phyloP scores from a whole-genome alignment of 1,284 basidiomycete species.

The Trametes sp. region DNA sequence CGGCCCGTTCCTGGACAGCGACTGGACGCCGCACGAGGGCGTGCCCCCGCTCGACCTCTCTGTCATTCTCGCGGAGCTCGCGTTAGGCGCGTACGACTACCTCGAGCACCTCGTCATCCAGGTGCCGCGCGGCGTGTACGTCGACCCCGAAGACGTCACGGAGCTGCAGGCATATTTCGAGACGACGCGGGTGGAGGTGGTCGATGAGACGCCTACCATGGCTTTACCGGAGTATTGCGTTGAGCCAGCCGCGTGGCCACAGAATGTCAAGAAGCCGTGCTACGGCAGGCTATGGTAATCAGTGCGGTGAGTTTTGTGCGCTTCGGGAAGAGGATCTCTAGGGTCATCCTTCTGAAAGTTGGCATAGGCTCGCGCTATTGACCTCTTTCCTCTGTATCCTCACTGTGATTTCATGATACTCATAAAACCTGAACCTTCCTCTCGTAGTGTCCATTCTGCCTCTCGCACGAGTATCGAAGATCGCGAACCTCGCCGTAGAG shows the following conservation, averaged over 20 bases:
- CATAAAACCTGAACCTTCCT: no score
- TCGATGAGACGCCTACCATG: not conserved
- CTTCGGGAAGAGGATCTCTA: no score
- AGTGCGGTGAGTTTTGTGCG: no score
- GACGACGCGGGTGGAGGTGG: not conserved
- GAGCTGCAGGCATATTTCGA: not conserved
- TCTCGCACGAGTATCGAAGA: no score
- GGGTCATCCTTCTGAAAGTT: no score
- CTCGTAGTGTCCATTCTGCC: no score
- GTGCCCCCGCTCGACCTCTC: not conserved
- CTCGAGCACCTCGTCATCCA: not conserved
- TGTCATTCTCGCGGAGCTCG: not conserved
- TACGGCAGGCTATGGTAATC: not conserved
- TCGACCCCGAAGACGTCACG: not conserved
- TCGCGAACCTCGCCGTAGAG: no score
- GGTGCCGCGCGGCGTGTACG: not conserved
- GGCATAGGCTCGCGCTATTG: no score
- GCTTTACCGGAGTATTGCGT: not conserved
- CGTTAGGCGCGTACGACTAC: conserved; percentile 7
- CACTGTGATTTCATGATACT: no score
- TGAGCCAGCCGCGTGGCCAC: not conserved
- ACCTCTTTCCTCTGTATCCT: no score
- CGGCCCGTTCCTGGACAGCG: not conserved
- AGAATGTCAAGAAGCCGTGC: not conserved
- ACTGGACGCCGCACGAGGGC: not conserved